A percentile compares a stretch with the other conserved stretches of the same genome.
Conservation (phyloP, 495 filamentous ascomycete species). For the Zalerion maritima region DNA sequence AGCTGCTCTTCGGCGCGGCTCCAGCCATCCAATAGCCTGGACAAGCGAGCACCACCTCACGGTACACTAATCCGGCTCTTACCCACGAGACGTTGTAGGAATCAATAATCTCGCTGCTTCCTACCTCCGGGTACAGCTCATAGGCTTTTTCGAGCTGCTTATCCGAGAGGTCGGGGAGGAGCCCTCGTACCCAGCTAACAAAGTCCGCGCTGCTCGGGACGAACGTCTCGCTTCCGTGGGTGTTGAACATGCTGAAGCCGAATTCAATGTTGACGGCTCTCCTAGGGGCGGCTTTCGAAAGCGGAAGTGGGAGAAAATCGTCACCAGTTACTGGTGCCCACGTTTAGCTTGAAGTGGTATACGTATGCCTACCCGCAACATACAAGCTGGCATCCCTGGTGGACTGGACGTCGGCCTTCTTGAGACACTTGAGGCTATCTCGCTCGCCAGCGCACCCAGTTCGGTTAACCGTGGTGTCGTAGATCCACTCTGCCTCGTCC, state of each 20-base stretch:
- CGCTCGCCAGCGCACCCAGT: slow-evolving; percentile 27
- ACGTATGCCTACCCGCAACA: slow-evolving; percentile 31
- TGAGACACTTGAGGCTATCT: slow-evolving; percentile 34
- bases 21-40: slow-evolving; percentile 42
- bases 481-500: slow-evolving; percentile 34
- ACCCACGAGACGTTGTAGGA: slow-evolving; percentile 31
- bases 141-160: slow-evolving; percentile 24
- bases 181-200: slow-evolving; percentile 34
- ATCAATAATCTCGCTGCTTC: slow-evolving; percentile 26
- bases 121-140: slow-evolving; percentile 28
- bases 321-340: slow-evolving; percentile 48
- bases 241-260: slow-evolving; percentile 42
- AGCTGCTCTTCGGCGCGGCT: slow-evolving; percentile 27
- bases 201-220: slow-evolving; percentile 36
- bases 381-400: slow-evolving; percentile 32
- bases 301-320: slow-evolving; percentile 30
- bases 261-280: slow-evolving; percentile 29
- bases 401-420: slow-evolving; percentile 31
- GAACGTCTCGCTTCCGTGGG: slow-evolving; percentile 45
- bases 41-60: slow-evolving; percentile 45
- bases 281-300: slow-evolving; percentile 26
- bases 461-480: slow-evolving; percentile 25
- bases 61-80: slow-evolving; percentile 39
- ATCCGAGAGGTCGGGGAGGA: slow-evolving; percentile 30
- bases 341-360: slow-evolving; percentile 37